Evolutionary conservation across 345 rosid genomes (phyloP).

Genomic region (Erucastrum elatum): DNA sequence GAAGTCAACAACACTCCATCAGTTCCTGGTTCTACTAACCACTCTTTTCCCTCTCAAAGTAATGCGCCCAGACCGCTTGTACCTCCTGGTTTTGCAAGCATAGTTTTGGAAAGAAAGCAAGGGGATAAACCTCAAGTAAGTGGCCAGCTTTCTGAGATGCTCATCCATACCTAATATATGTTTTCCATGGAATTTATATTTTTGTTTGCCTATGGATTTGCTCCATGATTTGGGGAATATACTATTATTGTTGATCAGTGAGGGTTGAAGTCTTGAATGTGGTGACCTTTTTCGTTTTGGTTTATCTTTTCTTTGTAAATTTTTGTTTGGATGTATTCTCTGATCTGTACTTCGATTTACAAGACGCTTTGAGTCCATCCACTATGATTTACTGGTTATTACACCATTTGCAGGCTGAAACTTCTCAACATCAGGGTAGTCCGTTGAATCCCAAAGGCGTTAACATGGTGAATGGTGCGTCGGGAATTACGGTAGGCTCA

Average conservation of each 20-base stretch:
- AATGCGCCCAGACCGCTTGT: slow-evolving; percentile 88
- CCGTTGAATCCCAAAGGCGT: slow-evolving; percentile 46
- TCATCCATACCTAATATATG: slow-evolving; percentile 3
- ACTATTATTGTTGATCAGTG: background rate
- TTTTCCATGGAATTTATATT: slow-evolving; percentile 2
- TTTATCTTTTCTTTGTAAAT: slow-evolving; percentile 4
- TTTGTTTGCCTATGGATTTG: slow-evolving; percentile 7
- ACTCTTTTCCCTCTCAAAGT: slow-evolving; percentile 46
- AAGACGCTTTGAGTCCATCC: background rate
- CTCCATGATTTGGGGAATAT: background rate
- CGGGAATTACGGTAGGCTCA: slow-evolving; percentile 41
- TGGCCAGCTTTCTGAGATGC: slow-evolving; percentile 53
- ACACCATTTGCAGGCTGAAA: slow-evolving; percentile 52
- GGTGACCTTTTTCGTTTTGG: background rate
- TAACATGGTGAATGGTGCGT: slow-evolving; percentile 37
- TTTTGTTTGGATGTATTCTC: slow-evolving; percentile 4
- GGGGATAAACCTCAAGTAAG: slow-evolving; percentile 53
- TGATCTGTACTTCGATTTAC: background rate
- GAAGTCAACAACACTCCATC: slow-evolving; percentile 41
- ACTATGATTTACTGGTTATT: slow-evolving; percentile 21
- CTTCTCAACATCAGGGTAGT: slow-evolving; percentile 52
- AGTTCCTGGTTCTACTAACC: slow-evolving; percentile 38
- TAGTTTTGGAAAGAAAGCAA: slow-evolving; percentile 48
- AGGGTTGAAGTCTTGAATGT: slow-evolving; percentile 18
- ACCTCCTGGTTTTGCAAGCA: slow-evolving; percentile 84